Evolutionary conservation across 2,329 filamentous ascomycete genomes (phyloP), one percentile per base, ranked within the genome.

Genomic region (Fusarium duplospermum): DNA sequence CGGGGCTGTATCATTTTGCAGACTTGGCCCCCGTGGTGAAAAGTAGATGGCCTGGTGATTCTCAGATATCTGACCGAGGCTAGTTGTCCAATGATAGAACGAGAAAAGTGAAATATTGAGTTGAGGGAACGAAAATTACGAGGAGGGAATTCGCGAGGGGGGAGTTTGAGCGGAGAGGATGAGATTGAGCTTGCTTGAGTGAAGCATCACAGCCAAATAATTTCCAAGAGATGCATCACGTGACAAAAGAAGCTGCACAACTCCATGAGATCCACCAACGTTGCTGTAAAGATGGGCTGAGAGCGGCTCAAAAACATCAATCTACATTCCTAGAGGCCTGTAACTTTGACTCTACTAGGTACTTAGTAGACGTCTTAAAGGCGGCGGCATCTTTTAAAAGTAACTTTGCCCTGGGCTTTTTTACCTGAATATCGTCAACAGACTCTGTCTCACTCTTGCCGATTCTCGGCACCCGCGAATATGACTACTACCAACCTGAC

Each of bases 401-500:
- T 11, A 22, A 38, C n/a, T 33, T 36, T 38, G 47, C 18, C 18
- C 45, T 52, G 4, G 47, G 5, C 24, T 35, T 36, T 20, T 36
- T 24, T 14, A 13, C 56, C 11, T 36, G 20, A 35, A 22, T 24
- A 27, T n/a, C 36, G 18, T n/a, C 27, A 59, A 42, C 22, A 36
- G 22, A 8, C 22, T 31, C 16, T 24, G 6, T 61, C 18, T 27
- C 29, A 27, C 33, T 27, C 20, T n/a, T 18, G 20, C 31, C 54
- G 4, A 40, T 50, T 24, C 27, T 29, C 13, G n/a, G 11, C 20
- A 31, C 27, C 40, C 50, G 59, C 52, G 27, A 71, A 52, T 65
- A 81, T 82, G 80, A 67, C 76, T 9, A 58, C 77, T 7, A 64
- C 70, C 47, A 75, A 71, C n/a, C 77, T 80, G 52, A 67, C 73